phyloP scores from a whole-genome alignment of 2,329 filamentous ascomycete species.

The Alternaria viburni region DNA sequence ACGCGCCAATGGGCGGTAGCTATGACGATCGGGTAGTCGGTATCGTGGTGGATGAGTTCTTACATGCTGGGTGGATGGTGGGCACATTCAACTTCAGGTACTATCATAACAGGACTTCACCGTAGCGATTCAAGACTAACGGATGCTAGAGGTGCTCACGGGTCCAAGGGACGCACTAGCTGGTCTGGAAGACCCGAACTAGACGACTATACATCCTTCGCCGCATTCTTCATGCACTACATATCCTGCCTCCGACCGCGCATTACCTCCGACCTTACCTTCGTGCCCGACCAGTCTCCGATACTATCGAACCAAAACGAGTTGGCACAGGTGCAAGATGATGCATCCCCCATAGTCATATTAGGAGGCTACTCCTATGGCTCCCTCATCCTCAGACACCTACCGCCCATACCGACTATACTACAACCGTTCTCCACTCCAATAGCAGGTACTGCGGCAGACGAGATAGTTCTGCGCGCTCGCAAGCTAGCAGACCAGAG shows the following conservation, averaged over 20 bases:
- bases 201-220: slow-evolving; percentile 80
- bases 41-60: slow-evolving; percentile 66
- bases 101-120: background rate
- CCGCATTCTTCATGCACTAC: slow-evolving; percentile 81
- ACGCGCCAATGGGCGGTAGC: slow-evolving; percentile 83
- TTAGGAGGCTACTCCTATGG: slow-evolving; percentile 91
- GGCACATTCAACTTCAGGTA: slow-evolving; percentile 93
- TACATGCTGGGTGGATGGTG: slow-evolving; percentile 76
- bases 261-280: slow-evolving; percentile 19
- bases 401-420: slow-evolving; percentile 66
- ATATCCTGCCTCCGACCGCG: slow-evolving; percentile 60
- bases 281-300: slow-evolving; percentile 21
- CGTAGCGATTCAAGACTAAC: background rate
- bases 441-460: slow-evolving; percentile 62
- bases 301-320: background rate
- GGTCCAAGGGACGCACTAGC: slow-evolving; percentile 78
- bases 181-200: slow-evolving; percentile 86
- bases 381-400: slow-evolving; percentile 76
- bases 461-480: slow-evolving; percentile 74
- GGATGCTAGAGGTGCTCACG: slow-evolving; percentile 71
- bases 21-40: slow-evolving; percentile 83
- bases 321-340: background rate
- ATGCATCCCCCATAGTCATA: slow-evolving; percentile 53
- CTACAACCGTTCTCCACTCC: slow-evolving; percentile 65
- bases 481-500: slow-evolving; percentile 70